Conservation (phyloP, 768 basidiomycete genomes). For the Pleurotus djamor region DNA sequence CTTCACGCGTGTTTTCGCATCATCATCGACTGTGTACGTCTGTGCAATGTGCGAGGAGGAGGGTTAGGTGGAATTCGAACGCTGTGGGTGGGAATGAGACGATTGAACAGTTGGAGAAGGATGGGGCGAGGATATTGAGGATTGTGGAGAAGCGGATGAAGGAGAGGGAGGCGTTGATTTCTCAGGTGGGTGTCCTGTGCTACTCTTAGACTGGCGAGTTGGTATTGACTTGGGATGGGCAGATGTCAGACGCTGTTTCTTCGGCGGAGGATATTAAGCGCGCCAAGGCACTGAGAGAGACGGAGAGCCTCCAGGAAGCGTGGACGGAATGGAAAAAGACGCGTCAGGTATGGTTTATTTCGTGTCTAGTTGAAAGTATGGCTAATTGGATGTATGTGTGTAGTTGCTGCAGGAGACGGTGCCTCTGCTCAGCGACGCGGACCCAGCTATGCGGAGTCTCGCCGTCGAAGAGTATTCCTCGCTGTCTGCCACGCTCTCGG, state of each 20-base stretch:
- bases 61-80: neutral
- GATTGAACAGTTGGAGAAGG: conserved; percentile 19
- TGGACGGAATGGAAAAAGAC: conserved; percentile 67
- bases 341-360: conserved; percentile 44
- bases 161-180: conserved; percentile 41
- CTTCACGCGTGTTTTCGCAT: neutral
- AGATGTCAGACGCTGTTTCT: conserved; percentile 55
- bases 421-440: conserved; percentile 67
- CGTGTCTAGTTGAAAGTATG: neutral
- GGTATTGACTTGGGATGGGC: conserved; percentile 7
- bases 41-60: too few species aligned
- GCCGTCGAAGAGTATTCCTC: conserved; percentile 63
- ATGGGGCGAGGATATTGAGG: conserved; percentile 50
- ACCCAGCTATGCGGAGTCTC: conserved; percentile 71
- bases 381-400: conserved; percentile 20
- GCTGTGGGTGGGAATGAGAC: neutral
- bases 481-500: conserved; percentile 35
- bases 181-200: conserved; percentile 31
- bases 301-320: conserved; percentile 62
- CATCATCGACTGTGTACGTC: neutral
- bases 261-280: conserved; percentile 54
- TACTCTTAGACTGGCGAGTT: neutral
- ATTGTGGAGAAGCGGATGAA: conserved; percentile 54
- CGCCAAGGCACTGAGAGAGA: conserved; percentile 64
- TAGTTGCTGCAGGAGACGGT: conserved; percentile 68